These are phyloP conservation scores for Monilinia fructigena DNA, from an alignment of 2,329 filamentous ascomycete species.

Conservation along the genomic window DNA sequence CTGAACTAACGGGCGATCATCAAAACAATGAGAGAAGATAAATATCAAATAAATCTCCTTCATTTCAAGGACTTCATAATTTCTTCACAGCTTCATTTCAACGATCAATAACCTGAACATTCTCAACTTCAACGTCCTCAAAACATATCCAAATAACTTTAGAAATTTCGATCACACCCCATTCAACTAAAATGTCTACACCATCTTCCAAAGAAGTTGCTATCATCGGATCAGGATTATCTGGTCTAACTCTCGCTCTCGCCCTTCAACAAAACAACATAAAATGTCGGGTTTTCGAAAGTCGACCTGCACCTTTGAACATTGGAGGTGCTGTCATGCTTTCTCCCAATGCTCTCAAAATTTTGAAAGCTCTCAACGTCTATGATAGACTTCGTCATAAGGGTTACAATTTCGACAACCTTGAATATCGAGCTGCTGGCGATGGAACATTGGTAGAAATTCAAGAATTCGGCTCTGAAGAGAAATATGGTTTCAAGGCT, in stretches of 20 bases:
- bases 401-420: conserved; percentile 51
- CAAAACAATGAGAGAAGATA: conserved; percentile 1
- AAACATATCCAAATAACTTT: neutral
- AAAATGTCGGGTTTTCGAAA: conserved; percentile 52
- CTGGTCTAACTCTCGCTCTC: conserved; percentile 55
- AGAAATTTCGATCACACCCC: neutral
- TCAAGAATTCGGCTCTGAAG: conserved; percentile 50
- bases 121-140: neutral
- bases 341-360: conserved; percentile 56
- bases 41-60: conserved; percentile 16
- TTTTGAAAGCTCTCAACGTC: conserved; percentile 52
- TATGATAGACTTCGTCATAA: conserved; percentile 47
- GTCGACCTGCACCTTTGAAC: conserved; percentile 45
- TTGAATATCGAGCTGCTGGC: conserved; percentile 46
- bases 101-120: neutral
- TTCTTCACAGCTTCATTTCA: neutral
- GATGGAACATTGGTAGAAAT: conserved; percentile 41
- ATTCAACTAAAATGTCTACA: conserved; percentile 1
- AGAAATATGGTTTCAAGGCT: conserved; percentile 52
- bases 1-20: neutral
- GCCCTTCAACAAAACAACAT: conserved; percentile 53
- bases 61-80: neutral
- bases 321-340: conserved; percentile 58
- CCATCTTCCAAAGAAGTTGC: conserved; percentile 36
- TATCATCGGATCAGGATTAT: conserved; percentile 50